Percentiles rank a stretch among this genome's conserved stretches.
These are phyloP conservation scores for Fusarium coffeatum DNA, from an alignment of 2,329 filamentous ascomycete genomes.

Conservation along the genomic window DNA sequence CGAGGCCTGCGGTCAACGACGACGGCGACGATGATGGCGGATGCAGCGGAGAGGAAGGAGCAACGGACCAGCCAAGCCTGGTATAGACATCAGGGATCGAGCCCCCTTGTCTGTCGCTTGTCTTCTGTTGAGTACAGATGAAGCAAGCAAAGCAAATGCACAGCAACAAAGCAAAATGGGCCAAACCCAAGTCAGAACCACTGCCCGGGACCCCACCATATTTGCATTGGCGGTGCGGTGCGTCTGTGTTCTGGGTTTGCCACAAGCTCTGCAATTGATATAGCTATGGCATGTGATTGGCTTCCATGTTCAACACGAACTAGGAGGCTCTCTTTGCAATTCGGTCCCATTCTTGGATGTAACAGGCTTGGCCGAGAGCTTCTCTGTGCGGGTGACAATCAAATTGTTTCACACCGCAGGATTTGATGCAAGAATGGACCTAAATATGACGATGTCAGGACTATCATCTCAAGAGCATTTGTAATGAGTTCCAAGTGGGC, in stretches of 20 bases:
- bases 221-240: slow-evolving; percentile 12
- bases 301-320: slow-evolving; percentile 13
- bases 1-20: slow-evolving; percentile 17
- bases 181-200: slow-evolving; percentile 17
- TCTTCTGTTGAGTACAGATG: slow-evolving; percentile 3
- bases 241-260: slow-evolving; percentile 26
- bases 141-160: slow-evolving; percentile 36
- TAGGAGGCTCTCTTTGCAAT: neutral
- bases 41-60: slow-evolving; percentile 29
- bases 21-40: slow-evolving; percentile 17
- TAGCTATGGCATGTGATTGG: slow-evolving; percentile 25
- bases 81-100: slow-evolving; percentile 22
- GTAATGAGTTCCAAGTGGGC: slow-evolving; percentile 35
- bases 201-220: slow-evolving; percentile 20
- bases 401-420: slow-evolving; percentile 1
- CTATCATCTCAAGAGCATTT: slow-evolving; percentile 28
- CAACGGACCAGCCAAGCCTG: slow-evolving; percentile 24
- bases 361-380: neutral
- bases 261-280: slow-evolving; percentile 29
- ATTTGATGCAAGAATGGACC: slow-evolving; percentile 10
- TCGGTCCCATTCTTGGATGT: slow-evolving; percentile 1
- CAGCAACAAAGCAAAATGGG: slow-evolving; percentile 25
- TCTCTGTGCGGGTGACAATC: slow-evolving; percentile 3
- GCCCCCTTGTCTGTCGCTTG: slow-evolving; percentile 13
- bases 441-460: slow-evolving; percentile 22